phyloP scores from a whole-genome alignment of 345 rosid genomes.

The Gossypium stocksii region DNA sequence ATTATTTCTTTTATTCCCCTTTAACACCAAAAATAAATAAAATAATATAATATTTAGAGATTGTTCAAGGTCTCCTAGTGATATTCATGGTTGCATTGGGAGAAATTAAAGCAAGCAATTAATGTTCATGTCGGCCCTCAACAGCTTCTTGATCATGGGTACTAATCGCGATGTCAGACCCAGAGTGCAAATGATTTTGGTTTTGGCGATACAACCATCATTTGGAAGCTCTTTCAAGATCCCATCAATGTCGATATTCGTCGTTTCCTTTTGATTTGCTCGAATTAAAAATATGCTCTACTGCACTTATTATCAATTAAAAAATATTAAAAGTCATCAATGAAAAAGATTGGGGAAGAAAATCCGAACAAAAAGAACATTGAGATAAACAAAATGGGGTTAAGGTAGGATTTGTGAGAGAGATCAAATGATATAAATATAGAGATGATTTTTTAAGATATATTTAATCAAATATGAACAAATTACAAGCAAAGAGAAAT shows the following conservation, averaged over 20 bases:
- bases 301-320: background rate
- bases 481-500: too few relatives aligned
- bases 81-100: slow-evolving; percentile 91
- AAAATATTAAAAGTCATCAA: too few relatives aligned
- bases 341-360: too few relatives aligned
- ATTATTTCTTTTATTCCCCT: too few relatives aligned
- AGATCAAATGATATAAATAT: too few relatives aligned
- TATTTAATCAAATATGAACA: too few relatives aligned
- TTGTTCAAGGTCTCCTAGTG: slow-evolving; percentile 82
- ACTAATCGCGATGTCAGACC: slow-evolving; percentile 87
- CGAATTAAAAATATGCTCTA: background rate
- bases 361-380: too few relatives aligned
- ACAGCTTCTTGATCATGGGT: slow-evolving; percentile 78
- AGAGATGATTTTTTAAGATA: too few relatives aligned
- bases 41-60: slow-evolving; percentile 22
- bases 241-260: slow-evolving; percentile 82
- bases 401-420: too few relatives aligned
- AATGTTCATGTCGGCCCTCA: slow-evolving; percentile 95
- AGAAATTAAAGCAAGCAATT: slow-evolving; percentile 96
- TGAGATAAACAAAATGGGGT: too few relatives aligned
- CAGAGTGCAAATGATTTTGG: slow-evolving; percentile 90
- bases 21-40: too few relatives aligned
- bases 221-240: slow-evolving; percentile 52
- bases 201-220: slow-evolving; percentile 69
- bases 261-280: slow-evolving; percentile 33